Evolutionary conservation across 1,284 basidiomycete species (phyloP), one percentile per base, ranked within the genome.

Genomic region (Xanthoconium separans): DNA sequence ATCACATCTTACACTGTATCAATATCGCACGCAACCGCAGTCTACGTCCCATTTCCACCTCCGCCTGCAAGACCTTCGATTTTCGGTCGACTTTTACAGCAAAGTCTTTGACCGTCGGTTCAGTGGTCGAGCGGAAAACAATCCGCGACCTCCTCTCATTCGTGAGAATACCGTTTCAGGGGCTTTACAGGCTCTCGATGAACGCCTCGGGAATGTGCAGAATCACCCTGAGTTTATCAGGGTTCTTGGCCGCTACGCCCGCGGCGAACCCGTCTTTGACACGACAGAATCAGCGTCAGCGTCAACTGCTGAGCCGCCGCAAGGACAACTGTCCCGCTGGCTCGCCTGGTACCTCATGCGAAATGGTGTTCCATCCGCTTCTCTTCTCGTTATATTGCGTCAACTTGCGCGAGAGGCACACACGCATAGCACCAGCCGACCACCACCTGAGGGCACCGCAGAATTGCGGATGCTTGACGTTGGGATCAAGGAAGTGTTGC

Each of bases 1-100:
- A 53, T 77, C 85, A 0, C 91, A 95, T 69, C 74, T 93, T 2
- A 82, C 82, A 1, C 71, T 95, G 16, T 90, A 83, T 65, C 78
- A 76, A 44, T 83, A 84, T 59, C 84, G 89, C 44, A 70, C 72
- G 42, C 82, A 86, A 76, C 73, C 76, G 2, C 77, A 82, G 0
- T 59, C 73, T 33, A 80, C 79, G 6, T 76, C 75, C 9, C 84
- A 81, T 62, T 89, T 87, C 70, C 78, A 84, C 57, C 70, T 91
- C 33, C 73, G 80, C 12, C 67, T 89, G 37, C 85, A 89, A 58
- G 89, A 91, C 64, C 74, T 91, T 6, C 77, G 82, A 29, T 88
- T 89, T 61, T 78, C 81, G 0, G 76, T 79, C 22, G 86, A 89
- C 61, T 92, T 91, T 65, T 91, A 91, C 62, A 76, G 76, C 62